Evolutionary conservation across 306 rosid genomes (phyloP).

Genomic region (Fagus sylvatica): DNA sequence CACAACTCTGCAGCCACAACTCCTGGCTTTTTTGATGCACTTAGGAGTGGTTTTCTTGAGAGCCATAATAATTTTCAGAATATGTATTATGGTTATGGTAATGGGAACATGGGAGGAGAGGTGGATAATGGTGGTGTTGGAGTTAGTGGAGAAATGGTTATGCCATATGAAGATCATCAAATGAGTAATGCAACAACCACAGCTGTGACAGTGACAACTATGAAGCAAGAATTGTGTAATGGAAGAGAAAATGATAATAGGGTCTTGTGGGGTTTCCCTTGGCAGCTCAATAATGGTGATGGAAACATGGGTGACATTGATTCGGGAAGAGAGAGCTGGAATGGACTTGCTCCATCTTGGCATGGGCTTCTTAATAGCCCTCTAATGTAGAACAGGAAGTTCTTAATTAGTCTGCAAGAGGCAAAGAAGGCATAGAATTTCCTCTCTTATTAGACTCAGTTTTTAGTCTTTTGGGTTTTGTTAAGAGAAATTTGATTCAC

Average conservation of each 20-base stretch:
- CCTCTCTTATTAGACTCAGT: slow-evolving; percentile 26
- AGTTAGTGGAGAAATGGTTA: slow-evolving; percentile 50
- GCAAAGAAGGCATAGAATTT: slow-evolving; percentile 28
- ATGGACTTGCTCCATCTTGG: slow-evolving; percentile 68
- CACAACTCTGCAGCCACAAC: slow-evolving; percentile 26
- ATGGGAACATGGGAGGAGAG: slow-evolving; percentile 57
- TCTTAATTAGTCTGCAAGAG: background rate
- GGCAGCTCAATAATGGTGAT: slow-evolving; percentile 73
- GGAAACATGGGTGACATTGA: slow-evolving; percentile 57
- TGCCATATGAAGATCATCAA: slow-evolving; percentile 46
- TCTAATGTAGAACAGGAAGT: slow-evolving; percentile 53
- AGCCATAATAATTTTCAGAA: slow-evolving; percentile 40
- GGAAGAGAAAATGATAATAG: slow-evolving; percentile 46
- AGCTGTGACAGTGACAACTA: slow-evolving; percentile 72
- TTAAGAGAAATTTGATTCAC: slow-evolving; percentile 31
- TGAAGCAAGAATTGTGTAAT: slow-evolving; percentile 74
- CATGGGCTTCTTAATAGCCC: slow-evolving; percentile 92
- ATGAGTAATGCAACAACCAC: slow-evolving; percentile 50
- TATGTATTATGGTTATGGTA: slow-evolving; percentile 55
- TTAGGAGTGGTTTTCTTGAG: slow-evolving; percentile 60
- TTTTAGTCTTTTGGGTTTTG: slow-evolving; percentile 26
- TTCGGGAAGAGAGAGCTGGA: slow-evolving; percentile 78
- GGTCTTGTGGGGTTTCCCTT: slow-evolving; percentile 82
- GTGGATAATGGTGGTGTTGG: slow-evolving; percentile 45
- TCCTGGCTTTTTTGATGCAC: slow-evolving; percentile 54